Conservation (phyloP, 139 green algal species). For the Tetraselmis chui region DNA sequence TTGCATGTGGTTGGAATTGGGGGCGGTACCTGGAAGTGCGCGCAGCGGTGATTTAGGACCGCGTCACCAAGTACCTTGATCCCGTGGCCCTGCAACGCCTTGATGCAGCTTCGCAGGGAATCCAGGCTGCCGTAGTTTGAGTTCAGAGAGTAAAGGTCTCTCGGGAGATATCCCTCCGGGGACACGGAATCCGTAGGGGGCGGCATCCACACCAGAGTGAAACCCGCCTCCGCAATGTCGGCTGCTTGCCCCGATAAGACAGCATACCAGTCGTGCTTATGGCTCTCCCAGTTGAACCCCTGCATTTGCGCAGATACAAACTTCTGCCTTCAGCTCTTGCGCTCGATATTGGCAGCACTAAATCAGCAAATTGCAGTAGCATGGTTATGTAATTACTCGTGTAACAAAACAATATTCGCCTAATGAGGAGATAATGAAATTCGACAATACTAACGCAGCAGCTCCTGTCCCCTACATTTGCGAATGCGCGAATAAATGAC, state of each 20-base stretch:
- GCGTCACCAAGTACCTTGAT: background rate
- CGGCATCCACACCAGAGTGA: conserved; percentile 19
- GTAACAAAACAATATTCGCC: too few relatives aligned
- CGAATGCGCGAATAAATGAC: too few relatives aligned
- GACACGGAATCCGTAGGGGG: conserved; percentile 16
- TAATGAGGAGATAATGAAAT: too few relatives aligned
- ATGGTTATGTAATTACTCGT: too few relatives aligned
- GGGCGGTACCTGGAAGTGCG: background rate
- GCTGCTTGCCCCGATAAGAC: background rate
- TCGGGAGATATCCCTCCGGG: background rate
- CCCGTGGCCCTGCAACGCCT: background rate
- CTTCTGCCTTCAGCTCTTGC: too few relatives aligned
- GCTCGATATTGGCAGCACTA: too few relatives aligned
- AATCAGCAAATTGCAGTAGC: too few relatives aligned
- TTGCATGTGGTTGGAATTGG: too few relatives aligned
- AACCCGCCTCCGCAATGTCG: conserved; percentile 8
- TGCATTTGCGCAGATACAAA: too few relatives aligned
- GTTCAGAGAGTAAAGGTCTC: background rate
- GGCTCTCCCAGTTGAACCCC: conserved; percentile 22
- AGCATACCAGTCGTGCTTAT: conserved; percentile 16
- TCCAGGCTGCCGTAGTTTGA: background rate
- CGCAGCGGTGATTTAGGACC: background rate
- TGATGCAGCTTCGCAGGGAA: background rate
- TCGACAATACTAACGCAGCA: too few relatives aligned
- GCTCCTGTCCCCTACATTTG: too few relatives aligned